A percentile compares a stretch with the other conserved stretches of the same genome.
These are phyloP conservation scores for Aspergillus ostianus DNA, from an alignment of 495 filamentous ascomycete species.

Conservation along the genomic window DNA sequence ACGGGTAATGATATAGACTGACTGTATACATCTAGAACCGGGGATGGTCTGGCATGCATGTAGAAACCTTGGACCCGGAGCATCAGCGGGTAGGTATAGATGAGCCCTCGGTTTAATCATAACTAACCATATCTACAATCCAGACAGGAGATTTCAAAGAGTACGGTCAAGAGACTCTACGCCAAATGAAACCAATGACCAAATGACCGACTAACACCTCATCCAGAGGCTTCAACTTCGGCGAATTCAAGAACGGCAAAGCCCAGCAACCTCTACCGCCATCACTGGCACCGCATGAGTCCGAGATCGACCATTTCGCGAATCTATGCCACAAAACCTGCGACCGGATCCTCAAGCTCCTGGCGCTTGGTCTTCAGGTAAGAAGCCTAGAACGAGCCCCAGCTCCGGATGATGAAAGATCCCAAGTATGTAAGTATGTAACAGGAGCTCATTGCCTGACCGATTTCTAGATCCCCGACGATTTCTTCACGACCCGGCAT, in stretches of 20 bases:
- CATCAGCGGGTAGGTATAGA: conserved; percentile 73
- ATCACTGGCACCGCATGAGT: conserved; percentile 57
- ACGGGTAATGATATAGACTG: background rate
- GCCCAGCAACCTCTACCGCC: conserved; percentile 78
- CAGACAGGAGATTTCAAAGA: conserved; percentile 93
- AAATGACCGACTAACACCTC: conserved; percentile 9
- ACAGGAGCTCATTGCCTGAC: too few species aligned
- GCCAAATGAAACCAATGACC: conserved; percentile 4
- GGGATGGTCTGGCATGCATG: conserved; percentile 87
- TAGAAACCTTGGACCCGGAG: conserved; percentile 82
- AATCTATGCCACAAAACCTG: conserved; percentile 71
- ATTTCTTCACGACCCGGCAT: conserved; percentile 78
- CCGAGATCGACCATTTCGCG: conserved; percentile 63
- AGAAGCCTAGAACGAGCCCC: background rate
- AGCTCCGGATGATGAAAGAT: too few species aligned
- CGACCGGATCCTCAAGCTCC: conserved; percentile 65
- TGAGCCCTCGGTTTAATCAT: conserved; percentile 1
- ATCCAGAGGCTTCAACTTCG: conserved; percentile 79
- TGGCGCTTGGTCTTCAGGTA: conserved; percentile 73
- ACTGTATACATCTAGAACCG: conserved; percentile 56
- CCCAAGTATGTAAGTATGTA: too few species aligned
- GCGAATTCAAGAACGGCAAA: conserved; percentile 67
- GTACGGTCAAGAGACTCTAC: conserved; percentile 39
- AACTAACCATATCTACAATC: conserved; percentile 12
- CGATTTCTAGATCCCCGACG: conserved; percentile 41